Conservation (phyloP, 129 eudicot genomes). For the Flaveria linearis region DNA sequence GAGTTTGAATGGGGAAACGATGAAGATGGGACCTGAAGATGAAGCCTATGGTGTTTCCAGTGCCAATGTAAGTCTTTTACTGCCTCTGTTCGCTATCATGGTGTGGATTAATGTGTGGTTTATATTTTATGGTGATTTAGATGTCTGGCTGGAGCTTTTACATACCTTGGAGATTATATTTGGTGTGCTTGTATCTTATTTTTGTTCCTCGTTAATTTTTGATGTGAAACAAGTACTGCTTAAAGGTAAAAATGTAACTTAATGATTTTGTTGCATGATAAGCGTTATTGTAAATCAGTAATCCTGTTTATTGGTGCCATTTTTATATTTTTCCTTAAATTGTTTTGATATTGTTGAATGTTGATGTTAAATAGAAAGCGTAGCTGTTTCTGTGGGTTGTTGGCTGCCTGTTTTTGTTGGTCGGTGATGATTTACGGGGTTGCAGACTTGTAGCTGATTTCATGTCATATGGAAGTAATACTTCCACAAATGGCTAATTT, state of each 20-base stretch:
- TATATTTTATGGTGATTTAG: neutral
- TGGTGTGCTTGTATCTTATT: neutral
- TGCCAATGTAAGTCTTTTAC: slow-evolving; percentile 62
- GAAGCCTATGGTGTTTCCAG: slow-evolving; percentile 50
- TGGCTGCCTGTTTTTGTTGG: neutral
- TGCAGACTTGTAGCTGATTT: neutral
- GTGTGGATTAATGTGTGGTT: neutral
- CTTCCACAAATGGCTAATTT: no score
- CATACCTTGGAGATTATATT: neutral
- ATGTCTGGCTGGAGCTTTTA: neutral
- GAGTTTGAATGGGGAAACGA: slow-evolving; percentile 21
- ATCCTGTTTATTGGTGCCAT: neutral
- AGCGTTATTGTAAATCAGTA: no score
- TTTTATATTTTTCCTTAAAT: no score
- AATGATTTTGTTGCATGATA: neutral
- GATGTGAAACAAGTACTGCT: neutral
- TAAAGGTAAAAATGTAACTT: neutral
- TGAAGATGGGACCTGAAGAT: slow-evolving; percentile 39
- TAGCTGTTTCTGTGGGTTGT: neutral
- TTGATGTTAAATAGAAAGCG: neutral
- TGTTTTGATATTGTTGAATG: neutral
- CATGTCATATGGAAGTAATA: neutral
- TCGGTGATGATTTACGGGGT: neutral
- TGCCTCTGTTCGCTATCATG: neutral
- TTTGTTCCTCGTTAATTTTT: neutral